phyloP scores from a whole-genome alignment of 108 stramenopile species.

The Cyclostephanos invisitatus region DNA sequence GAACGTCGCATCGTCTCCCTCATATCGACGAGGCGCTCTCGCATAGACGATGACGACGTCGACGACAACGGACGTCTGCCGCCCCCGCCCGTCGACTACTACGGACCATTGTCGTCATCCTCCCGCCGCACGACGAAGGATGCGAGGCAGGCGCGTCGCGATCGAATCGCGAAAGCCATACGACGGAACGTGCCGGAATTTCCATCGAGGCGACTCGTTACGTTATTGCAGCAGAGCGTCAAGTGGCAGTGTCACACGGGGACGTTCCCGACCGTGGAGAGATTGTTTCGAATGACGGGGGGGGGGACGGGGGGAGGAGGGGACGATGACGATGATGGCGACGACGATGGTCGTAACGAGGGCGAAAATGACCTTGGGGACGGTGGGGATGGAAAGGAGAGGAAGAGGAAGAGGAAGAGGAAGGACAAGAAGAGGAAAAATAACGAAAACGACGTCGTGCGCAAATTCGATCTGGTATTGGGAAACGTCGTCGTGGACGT shows the following conservation, averaged over 20 bases:
- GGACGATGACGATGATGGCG: slow-evolving; percentile 33
- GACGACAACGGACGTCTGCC: slow-evolving; percentile 1
- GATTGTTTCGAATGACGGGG: slow-evolving; percentile 14
- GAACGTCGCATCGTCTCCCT: slow-evolving; percentile 73
- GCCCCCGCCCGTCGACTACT: slow-evolving; percentile 51
- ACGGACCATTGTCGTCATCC: slow-evolving; percentile 43
- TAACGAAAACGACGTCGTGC: slow-evolving; percentile 15
- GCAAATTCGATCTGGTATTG: slow-evolving; percentile 75
- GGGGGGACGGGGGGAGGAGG: slow-evolving; percentile 33
- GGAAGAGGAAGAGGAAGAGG: slow-evolving; percentile 37
- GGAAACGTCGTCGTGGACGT: slow-evolving; percentile 48
- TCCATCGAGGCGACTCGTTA: slow-evolving; percentile 70
- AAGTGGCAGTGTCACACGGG: slow-evolving; percentile 88
- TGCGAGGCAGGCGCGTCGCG: slow-evolving; percentile 59
- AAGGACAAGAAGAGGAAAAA: slow-evolving; percentile 23
- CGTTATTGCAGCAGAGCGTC: slow-evolving; percentile 90
- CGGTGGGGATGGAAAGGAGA: slow-evolving; percentile 22
- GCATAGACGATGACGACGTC: not conserved
- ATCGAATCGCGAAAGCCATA: slow-evolving; percentile 62
- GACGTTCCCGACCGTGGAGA: slow-evolving; percentile 56
- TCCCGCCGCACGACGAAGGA: slow-evolving; percentile 9
- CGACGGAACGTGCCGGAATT: slow-evolving; percentile 59
- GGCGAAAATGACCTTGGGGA: slow-evolving; percentile 29
- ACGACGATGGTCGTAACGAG: slow-evolving; percentile 27
- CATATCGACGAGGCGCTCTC: slow-evolving; percentile 33